Evolutionary conservation across 139 green algal species (phyloP).

Genomic region (Zygnema cylindricum): DNA sequence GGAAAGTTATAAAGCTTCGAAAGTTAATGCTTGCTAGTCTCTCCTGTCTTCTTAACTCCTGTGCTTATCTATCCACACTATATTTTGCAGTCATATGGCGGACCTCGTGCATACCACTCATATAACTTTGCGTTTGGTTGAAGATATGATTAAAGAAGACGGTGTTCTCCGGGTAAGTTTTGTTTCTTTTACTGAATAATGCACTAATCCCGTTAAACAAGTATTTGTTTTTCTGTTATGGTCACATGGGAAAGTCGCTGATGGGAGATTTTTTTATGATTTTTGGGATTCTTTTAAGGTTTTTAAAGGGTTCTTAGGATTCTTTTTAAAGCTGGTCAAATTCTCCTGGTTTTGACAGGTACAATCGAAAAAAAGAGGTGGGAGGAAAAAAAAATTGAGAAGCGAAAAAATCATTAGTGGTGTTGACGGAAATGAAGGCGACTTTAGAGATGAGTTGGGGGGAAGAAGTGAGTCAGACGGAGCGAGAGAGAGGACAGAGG

Average conservation of each 20-base stretch:
- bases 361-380: not conserved
- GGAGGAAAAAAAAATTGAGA: not conserved
- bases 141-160: slow-evolving; percentile 18
- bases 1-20: slow-evolving; percentile 8
- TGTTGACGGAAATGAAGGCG: too few species aligned
- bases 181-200: not conserved
- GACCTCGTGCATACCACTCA: slow-evolving; percentile 8
- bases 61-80: not conserved
- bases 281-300: too few species aligned
- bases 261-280: too few species aligned
- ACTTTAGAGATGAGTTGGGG: not conserved
- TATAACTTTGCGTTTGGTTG: slow-evolving; percentile 5
- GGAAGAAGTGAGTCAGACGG: not conserved
- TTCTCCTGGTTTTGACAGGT: not conserved
- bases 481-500: not conserved
- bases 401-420: too few species aligned
- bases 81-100: slow-evolving; percentile 6
- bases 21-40: slow-evolving; percentile 1
- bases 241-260: too few species aligned
- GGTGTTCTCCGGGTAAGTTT: not conserved
- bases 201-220: too few species aligned
- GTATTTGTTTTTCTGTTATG: too few species aligned
- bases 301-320: too few species aligned
- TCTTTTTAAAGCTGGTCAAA: too few species aligned
- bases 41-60: not conserved